Base-by-base conservation (phyloP, 441 rosid genomes). In the Manihot esculenta region DNA sequence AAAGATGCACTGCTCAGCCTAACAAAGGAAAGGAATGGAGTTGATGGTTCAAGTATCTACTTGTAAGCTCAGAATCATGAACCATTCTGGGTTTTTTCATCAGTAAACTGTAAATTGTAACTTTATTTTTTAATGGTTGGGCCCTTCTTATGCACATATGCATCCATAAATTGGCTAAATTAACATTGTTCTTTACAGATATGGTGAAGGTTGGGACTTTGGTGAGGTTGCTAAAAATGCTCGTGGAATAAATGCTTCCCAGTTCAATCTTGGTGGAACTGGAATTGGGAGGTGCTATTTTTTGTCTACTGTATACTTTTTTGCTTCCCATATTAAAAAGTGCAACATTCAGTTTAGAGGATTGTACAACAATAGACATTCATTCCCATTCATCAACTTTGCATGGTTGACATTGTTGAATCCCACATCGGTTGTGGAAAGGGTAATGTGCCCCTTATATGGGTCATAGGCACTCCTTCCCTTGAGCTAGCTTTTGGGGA, bases 171-270 rank as follows among this genome's bases (percentile, higher is more conserved):
- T 61, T 53, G 44, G 62, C 54, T 21, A n/a, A 35, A 53, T 50
- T 62, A 59, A 70, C 57, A n/a, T 68, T 82, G n/a, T 65, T 58
- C 47, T 75, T 69, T 75, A 60, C 70, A 95, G 99, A 79, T 95
- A 95, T 69, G 99, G 99, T 58, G 99, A 95, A 89, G 99, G 99
- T 71, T 95, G 98, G 97, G 95, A 95, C 85, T 95, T 93, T 71
- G 99, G 99, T 79, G 97, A 95, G 87, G 99, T 95, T 76, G 95
- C 98, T 76, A 81, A 91, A 27, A 93, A 95, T 84, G 94, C 92
- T 53, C 96, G 97, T 62, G 99, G 99, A 55, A 73, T 89, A 64
- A 95, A 95, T 83, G 98, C 97, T 69, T 84, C 96, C 0, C 99
- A 95, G 73, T 83, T 82, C 79, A 95, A 95, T 79, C 79, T 95